Evolutionary conservation across 345 rosid species (phyloP).

Genomic region (Rhodomyrtus tomentosa): DNA sequence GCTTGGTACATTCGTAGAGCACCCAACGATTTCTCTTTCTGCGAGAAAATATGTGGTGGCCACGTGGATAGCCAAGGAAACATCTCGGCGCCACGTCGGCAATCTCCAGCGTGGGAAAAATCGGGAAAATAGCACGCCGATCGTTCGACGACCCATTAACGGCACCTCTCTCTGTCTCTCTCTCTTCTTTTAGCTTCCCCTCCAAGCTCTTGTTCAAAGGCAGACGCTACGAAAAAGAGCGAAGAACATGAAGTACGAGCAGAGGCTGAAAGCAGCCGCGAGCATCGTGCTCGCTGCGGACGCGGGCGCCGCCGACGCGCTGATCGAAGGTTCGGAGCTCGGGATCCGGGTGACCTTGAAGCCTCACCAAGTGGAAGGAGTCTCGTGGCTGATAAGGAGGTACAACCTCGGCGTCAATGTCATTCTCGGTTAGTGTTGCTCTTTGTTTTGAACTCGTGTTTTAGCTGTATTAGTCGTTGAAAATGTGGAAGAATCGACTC

Average conservation of each 20-base stretch:
- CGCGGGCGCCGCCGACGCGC: conserved; percentile 1
- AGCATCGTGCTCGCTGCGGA: conserved; percentile 29
- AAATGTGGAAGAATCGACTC: not conserved
- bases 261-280: conserved; percentile 52
- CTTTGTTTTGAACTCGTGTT: not conserved
- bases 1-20: too few relatives aligned
- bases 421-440: conserved; percentile 33
- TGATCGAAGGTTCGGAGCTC: conserved; percentile 20
- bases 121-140: not conserved
- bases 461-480: not conserved
- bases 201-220: not conserved
- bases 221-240: not conserved
- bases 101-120: not conserved
- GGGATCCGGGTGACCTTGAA: conserved; percentile 56
- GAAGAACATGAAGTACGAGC: conserved; percentile 45
- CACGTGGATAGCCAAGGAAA: not conserved
- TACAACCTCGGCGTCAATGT: conserved; percentile 70
- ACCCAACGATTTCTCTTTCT: too few relatives aligned
- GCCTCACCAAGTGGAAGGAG: conserved; percentile 74
- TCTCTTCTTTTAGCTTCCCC: not conserved
- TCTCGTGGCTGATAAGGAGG: conserved; percentile 66
- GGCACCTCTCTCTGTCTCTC: not conserved
- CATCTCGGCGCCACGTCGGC: not conserved
- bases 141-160: not conserved
- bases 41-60: not conserved